These are phyloP conservation scores for Cronartium quercuum DNA, from an alignment of 1,284 basidiomycete genomes.

Conservation along the genomic window DNA sequence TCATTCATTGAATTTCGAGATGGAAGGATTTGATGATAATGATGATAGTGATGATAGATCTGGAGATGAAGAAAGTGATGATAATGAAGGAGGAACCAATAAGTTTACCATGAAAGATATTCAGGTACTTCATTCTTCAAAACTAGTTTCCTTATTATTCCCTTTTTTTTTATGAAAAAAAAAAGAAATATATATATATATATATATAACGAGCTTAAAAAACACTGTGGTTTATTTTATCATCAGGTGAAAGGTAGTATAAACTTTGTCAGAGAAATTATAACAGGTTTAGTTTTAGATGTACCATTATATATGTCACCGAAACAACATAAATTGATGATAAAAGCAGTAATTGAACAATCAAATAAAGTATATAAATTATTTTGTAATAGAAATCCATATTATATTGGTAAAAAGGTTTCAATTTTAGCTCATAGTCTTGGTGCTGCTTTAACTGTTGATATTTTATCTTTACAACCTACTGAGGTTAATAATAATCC, in stretches of 20 bases:
- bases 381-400: slow-evolving; percentile 47
- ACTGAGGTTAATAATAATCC: slow-evolving; percentile 41
- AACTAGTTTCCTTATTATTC: neutral
- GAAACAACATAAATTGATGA: slow-evolving; percentile 46
- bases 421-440: slow-evolving; percentile 47
- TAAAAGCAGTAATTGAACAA: slow-evolving; percentile 46
- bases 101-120: slow-evolving; percentile 43
- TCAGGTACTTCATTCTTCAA: slow-evolving; percentile 40
- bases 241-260: slow-evolving; percentile 42
- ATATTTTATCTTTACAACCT: slow-evolving; percentile 47
- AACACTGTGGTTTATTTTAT: neutral
- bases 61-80: neutral
- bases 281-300: slow-evolving; percentile 48
- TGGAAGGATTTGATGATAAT: slow-evolving; percentile 40
- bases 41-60: slow-evolving; percentile 41
- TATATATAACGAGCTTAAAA: too few species aligned
- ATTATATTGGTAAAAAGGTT: slow-evolving; percentile 46
- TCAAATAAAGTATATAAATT: slow-evolving; percentile 48
- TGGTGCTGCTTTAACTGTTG: slow-evolving; percentile 44
- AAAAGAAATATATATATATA: too few species aligned
- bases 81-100: slow-evolving; percentile 37
- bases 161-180: neutral
- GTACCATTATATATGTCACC: slow-evolving; percentile 47
- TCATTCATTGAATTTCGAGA: slow-evolving; percentile 43
- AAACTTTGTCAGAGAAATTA: slow-evolving; percentile 47